Conservation (phyloP, 2,329 filamentous ascomycete genomes). For the Xylaria sp. region DNA sequence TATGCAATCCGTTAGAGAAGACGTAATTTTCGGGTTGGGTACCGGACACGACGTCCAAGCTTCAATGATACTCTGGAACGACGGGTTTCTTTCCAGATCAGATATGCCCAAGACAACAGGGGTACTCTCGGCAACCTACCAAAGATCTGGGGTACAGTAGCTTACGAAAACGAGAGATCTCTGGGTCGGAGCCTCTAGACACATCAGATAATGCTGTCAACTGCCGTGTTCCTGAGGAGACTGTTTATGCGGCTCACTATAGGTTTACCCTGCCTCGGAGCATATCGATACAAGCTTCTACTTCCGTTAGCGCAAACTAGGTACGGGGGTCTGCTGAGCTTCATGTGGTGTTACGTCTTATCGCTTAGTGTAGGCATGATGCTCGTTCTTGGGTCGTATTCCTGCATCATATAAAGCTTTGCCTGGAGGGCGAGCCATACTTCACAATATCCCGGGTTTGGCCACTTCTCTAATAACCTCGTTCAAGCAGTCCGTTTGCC, state of each 20-base stretch:
- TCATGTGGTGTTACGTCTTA: constrained; percentile 16
- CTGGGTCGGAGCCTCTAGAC: constrained; percentile 24
- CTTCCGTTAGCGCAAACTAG: constrained; percentile 25
- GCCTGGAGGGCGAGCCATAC: constrained; percentile 28
- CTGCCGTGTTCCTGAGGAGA: constrained; percentile 36
- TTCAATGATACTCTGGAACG: constrained; percentile 43
- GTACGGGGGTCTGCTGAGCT: constrained; percentile 16
- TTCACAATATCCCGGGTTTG: constrained; percentile 27
- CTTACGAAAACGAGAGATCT: constrained; percentile 29
- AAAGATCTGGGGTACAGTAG: constrained; percentile 37
- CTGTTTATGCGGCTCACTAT: constrained; percentile 34
- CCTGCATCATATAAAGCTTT: constrained; percentile 30
- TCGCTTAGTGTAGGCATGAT: constrained; percentile 20
- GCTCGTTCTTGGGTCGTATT: constrained; percentile 29
- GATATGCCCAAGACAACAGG: constrained; percentile 28
- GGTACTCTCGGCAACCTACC: constrained; percentile 29
- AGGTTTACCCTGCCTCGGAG: constrained; percentile 26
- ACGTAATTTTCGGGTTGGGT: constrained; percentile 13
- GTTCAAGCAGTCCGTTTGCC: constrained; percentile 28
- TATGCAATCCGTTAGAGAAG: constrained; percentile 7
- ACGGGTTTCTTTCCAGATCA: constrained; percentile 43
- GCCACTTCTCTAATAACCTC: constrained; percentile 22
- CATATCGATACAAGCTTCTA: constrained; percentile 22
- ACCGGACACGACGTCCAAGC: constrained; percentile 34
- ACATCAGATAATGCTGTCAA: constrained; percentile 30